Conservation (phyloP, 371 early-diverging fungal species). For the Lichtheimia hyalospora region DNA sequence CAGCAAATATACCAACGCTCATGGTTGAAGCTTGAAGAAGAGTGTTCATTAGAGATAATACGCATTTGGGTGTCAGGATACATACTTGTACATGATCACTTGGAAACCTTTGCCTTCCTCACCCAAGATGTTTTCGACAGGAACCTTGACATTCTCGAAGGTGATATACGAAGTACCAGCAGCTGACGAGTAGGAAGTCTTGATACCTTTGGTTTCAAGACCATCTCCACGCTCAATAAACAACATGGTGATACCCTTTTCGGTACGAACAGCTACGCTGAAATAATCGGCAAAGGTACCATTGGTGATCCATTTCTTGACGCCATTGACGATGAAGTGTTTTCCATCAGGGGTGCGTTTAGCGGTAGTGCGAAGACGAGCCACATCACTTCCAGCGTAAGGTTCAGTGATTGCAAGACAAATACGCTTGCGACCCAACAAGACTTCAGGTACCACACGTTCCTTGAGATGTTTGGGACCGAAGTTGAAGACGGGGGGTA, state of each 20-base stretch:
- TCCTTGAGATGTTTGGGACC: slow-evolving; percentile 40
- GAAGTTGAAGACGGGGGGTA: slow-evolving; percentile 64
- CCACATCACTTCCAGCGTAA: slow-evolving; percentile 80
- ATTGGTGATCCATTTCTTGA: slow-evolving; percentile 60
- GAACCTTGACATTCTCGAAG: slow-evolving; percentile 68
- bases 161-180: slow-evolving; percentile 58
- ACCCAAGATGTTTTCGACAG: slow-evolving; percentile 81
- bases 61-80: background rate
- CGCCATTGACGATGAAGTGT: slow-evolving; percentile 69
- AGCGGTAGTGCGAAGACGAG: slow-evolving; percentile 69
- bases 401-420: slow-evolving; percentile 72
- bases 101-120: slow-evolving; percentile 88
- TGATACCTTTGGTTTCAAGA: slow-evolving; percentile 57
- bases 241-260: slow-evolving; percentile 64
- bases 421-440: slow-evolving; percentile 73
- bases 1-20: slow-evolving; percentile 80
- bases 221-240: slow-evolving; percentile 62
- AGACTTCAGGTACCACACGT: slow-evolving; percentile 65
- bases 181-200: slow-evolving; percentile 59
- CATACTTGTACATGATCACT: slow-evolving; percentile 57
- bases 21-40: slow-evolving; percentile 67
- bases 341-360: slow-evolving; percentile 74
- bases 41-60: slow-evolving; percentile 34
- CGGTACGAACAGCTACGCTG: slow-evolving; percentile 63
- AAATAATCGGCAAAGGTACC: slow-evolving; percentile 57